These are phyloP conservation scores for Globisporangium parvum DNA, from an alignment of 352 stramenopile species.

Conservation along the genomic window DNA sequence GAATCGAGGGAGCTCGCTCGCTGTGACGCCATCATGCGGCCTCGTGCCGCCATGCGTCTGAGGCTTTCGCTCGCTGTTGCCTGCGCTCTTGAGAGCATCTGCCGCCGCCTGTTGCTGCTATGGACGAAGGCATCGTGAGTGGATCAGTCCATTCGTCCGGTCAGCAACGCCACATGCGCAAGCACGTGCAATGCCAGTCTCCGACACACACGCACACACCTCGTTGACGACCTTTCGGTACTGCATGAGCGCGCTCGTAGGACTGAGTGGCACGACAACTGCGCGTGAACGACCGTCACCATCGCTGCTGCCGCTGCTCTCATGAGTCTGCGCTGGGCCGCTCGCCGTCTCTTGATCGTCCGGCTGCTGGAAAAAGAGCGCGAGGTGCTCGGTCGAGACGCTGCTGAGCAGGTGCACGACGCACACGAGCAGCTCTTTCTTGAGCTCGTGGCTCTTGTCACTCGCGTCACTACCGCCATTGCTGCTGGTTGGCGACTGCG, in stretches of 20 bases:
- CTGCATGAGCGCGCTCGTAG: conserved; percentile 37
- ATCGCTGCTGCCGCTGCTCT: neutral
- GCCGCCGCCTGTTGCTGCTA: neutral
- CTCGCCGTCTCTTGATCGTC: neutral
- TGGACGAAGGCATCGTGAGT: neutral
- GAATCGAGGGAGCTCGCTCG: conserved; percentile 9
- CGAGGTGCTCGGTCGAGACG: conserved; percentile 37
- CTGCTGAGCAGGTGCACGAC: conserved; percentile 55
- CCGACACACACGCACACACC: conserved; percentile 24
- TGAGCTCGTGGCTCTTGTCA: conserved; percentile 23
- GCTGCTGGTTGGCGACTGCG: neutral
- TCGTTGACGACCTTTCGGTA: conserved; percentile 41
- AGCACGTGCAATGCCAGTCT: neutral
- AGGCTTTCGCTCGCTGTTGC: neutral
- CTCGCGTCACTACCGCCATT: neutral
- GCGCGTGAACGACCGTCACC: neutral
- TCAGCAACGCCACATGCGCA: neutral
- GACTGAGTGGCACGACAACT: conserved; percentile 18
- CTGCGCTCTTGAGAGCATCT: neutral
- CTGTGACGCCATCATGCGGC: neutral
- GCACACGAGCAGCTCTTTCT: conserved; percentile 61
- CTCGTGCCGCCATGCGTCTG: neutral
- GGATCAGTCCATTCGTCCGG: neutral
- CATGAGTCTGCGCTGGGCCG: neutral
- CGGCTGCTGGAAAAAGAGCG: conserved; percentile 35